phyloP scores from a whole-genome alignment of 208 protist genomes.

The Crithidia fasciculata region DNA sequence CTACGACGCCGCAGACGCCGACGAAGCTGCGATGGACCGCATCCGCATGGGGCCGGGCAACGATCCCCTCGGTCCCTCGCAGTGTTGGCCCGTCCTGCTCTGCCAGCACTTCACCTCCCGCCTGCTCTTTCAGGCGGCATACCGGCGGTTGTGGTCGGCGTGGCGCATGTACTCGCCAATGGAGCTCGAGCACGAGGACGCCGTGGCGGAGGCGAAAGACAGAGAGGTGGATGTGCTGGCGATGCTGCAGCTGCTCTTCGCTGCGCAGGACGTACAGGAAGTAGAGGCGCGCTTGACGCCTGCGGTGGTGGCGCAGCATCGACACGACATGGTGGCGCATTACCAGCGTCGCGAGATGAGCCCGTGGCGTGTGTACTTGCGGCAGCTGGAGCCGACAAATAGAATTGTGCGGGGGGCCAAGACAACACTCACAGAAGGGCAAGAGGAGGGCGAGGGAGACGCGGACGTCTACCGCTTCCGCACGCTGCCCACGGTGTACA shows the following conservation, averaged over 20 bases:
- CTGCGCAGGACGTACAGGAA: not conserved
- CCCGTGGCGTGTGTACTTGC: conserved; percentile 53
- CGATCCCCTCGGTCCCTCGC: conserved; percentile 15
- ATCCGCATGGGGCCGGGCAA: conserved; percentile 20
- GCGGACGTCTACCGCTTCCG: conserved; percentile 11
- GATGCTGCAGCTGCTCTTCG: conserved; percentile 21
- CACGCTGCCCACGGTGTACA: conserved; percentile 23
- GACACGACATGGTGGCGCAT: conserved; percentile 36
- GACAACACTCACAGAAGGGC: too few species aligned
- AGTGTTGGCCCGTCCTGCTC: conserved; percentile 46
- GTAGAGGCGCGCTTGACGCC: not conserved
- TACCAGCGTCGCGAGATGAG: conserved; percentile 50
- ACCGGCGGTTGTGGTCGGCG: conserved; percentile 47
- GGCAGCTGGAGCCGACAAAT: conserved; percentile 33
- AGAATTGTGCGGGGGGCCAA: too few species aligned
- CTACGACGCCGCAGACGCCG: conserved; percentile 6
- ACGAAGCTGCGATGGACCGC: not conserved
- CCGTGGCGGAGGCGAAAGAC: conserved; percentile 32
- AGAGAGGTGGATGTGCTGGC: conserved; percentile 42
- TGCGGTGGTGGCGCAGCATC: not conserved
- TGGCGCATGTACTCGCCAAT: conserved; percentile 67
- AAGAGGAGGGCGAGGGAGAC: conserved; percentile 1
- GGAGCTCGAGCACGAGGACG: conserved; percentile 43
- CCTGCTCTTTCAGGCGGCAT: conserved; percentile 42
- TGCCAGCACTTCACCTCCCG: conserved; percentile 53